Conservation (phyloP, 352 stramenopile species). For the Aphanomyces euteiches region DNA sequence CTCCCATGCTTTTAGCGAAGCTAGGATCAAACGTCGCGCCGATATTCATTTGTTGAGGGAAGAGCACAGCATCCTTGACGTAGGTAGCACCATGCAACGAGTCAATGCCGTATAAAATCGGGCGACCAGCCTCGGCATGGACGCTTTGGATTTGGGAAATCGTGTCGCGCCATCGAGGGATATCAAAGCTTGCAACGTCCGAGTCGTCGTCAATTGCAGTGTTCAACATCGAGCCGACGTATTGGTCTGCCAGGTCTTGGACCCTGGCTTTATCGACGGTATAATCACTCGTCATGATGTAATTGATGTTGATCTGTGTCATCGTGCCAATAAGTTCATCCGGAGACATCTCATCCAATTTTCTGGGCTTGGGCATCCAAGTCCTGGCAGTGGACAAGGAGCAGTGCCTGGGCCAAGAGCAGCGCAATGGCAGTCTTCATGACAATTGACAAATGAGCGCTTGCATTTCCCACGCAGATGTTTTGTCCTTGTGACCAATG, state of each 20-base stretch:
- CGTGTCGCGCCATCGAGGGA: constrained; percentile 44
- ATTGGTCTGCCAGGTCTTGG: constrained; percentile 49
- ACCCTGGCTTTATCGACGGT: constrained; percentile 49
- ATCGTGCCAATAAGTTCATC: constrained; percentile 77
- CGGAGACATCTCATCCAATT: constrained; percentile 32
- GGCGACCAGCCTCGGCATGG: constrained; percentile 37
- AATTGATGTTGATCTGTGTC: constrained; percentile 76
- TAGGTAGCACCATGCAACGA: constrained; percentile 70
- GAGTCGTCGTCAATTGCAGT: constrained; percentile 33
- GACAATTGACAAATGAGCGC: too few species aligned
- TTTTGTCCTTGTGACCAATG: too few species aligned
- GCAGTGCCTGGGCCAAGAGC: constrained; percentile 38
- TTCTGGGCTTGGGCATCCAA: constrained; percentile 3
- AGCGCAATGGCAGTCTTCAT: constrained; percentile 29
- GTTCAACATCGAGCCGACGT: constrained; percentile 66
- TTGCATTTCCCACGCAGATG: too few species aligned
- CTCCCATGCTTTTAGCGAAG: constrained; percentile 43
- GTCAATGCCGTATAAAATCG: constrained; percentile 57
- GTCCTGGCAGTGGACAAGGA: constrained; percentile 41
- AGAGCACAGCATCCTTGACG: constrained; percentile 50
- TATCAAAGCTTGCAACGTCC: background rate
- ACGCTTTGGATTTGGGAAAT: constrained; percentile 54
- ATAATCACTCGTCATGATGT: constrained; percentile 48
- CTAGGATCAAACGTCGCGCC: constrained; percentile 67
- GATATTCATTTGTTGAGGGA: constrained; percentile 70